Evolutionary conservation across 1,284 basidiomycete species (phyloP).

Genomic region (Hemileia vastatrix): DNA sequence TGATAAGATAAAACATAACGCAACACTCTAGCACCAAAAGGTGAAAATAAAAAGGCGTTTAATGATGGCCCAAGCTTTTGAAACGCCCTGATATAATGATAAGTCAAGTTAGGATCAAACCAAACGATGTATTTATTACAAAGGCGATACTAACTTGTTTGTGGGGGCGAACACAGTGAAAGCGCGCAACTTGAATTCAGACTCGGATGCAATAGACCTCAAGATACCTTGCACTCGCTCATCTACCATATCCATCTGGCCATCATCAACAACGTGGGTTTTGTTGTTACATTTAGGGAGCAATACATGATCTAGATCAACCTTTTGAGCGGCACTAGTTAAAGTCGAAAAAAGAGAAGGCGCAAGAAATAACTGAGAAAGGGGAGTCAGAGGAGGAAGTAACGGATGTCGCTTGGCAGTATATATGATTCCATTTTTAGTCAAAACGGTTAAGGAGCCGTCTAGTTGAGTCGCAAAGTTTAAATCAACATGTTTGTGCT

Average conservation of each 20-base stretch:
- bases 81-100: not conserved
- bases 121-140: not conserved
- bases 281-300: slow-evolving; percentile 26
- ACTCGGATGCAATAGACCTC: not conserved
- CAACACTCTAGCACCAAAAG: slow-evolving; percentile 30
- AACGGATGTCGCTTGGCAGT: slow-evolving; percentile 26
- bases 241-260: slow-evolving; percentile 21
- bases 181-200: not conserved
- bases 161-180: slow-evolving; percentile 19
- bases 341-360: slow-evolving; percentile 32
- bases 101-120: not conserved
- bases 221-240: slow-evolving; percentile 24
- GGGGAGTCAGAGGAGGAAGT: slow-evolving; percentile 33
- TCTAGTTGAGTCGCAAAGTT: slow-evolving; percentile 9
- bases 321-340: slow-evolving; percentile 34
- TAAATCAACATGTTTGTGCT: not conserved
- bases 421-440: slow-evolving; percentile 36
- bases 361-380: slow-evolving; percentile 33
- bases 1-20: slow-evolving; percentile 34
- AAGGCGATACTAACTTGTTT: slow-evolving; percentile 4
- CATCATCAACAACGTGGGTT: slow-evolving; percentile 18
- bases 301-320: slow-evolving; percentile 28
- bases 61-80: slow-evolving; percentile 7
- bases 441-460: slow-evolving; percentile 23
- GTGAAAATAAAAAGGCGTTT: slow-evolving; percentile 34